phyloP scores from a whole-genome alignment of 345 rosid species.

The Pugionium cornutum region DNA sequence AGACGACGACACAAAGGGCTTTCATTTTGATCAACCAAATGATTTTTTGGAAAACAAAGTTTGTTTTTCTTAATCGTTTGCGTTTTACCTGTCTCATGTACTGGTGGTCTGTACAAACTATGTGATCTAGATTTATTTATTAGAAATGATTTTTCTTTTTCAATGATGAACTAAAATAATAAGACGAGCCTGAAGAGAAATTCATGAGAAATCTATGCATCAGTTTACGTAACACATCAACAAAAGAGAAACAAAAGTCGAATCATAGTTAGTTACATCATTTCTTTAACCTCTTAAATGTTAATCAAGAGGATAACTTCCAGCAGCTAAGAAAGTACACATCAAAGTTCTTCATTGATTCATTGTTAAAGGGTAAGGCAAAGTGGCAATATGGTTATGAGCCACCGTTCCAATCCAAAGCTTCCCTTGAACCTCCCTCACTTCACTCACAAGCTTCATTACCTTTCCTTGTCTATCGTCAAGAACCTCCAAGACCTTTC shows the following conservation, averaged over 20 bases:
- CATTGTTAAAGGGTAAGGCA: conserved; percentile 54
- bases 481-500: conserved; percentile 73
- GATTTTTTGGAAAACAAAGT: not conserved
- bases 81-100: conserved; percentile 5
- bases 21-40: conserved; percentile 19
- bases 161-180: not conserved
- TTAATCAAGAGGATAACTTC: conserved; percentile 20
- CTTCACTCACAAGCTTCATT: conserved; percentile 94
- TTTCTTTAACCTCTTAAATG: conserved; percentile 4
- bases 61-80: not conserved
- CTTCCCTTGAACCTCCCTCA: conserved; percentile 76
- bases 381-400: conserved; percentile 88
- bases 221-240: conserved; percentile 10
- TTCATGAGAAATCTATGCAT: conserved; percentile 43
- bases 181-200: not conserved
- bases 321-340: conserved; percentile 28
- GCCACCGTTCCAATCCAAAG: conserved; percentile 98
- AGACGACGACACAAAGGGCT: conserved; percentile 7
- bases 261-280: conserved; percentile 17
- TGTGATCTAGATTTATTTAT: conserved; percentile 7
- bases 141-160: not conserved
- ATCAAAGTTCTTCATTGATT: conserved; percentile 25
- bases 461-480: conserved; percentile 85
- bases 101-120: conserved; percentile 12
- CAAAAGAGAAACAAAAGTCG: conserved; percentile 5